Conservation (phyloP, 495 filamentous ascomycete genomes). For the Tuber microsphaerosporum region DNA sequence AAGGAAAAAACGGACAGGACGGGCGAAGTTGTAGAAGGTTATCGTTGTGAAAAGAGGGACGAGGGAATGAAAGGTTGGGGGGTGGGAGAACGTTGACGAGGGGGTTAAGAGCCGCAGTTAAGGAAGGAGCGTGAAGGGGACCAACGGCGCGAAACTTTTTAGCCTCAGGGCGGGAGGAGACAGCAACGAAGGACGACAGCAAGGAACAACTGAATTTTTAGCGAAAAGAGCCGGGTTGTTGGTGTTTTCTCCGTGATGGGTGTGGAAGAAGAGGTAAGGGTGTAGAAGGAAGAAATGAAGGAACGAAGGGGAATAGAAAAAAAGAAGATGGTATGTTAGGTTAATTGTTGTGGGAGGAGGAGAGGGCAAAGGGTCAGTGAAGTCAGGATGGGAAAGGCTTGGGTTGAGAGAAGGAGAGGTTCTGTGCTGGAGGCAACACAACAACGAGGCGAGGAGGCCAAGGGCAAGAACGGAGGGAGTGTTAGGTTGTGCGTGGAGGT, state of each 20-base stretch:
- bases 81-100: not conserved
- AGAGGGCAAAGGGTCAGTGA: conserved; percentile 21
- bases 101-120: not conserved
- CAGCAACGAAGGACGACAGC: not conserved
- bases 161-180: conserved; percentile 3
- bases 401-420: conserved; percentile 28
- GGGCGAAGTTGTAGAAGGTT: not conserved
- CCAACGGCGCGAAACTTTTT: not conserved
- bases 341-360: conserved; percentile 21
- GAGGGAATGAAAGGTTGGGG: not conserved
- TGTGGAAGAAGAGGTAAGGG: not conserved
- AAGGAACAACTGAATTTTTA: not conserved
- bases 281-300: not conserved
- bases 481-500: conserved; percentile 14
- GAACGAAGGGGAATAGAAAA: conserved; percentile 20
- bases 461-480: conserved; percentile 5
- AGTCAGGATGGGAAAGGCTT: conserved; percentile 14
- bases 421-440: conserved; percentile 19
- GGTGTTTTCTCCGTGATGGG: not conserved
- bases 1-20: not conserved
- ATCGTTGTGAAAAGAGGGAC: not conserved
- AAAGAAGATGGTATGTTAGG: conserved; percentile 19
- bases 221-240: not conserved
- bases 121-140: not conserved
- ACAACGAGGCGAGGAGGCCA: conserved; percentile 24